Evolutionary conservation across 2,329 filamentous ascomycete species (phyloP).

Genomic region (Lasiodiplodia theobromae): DNA sequence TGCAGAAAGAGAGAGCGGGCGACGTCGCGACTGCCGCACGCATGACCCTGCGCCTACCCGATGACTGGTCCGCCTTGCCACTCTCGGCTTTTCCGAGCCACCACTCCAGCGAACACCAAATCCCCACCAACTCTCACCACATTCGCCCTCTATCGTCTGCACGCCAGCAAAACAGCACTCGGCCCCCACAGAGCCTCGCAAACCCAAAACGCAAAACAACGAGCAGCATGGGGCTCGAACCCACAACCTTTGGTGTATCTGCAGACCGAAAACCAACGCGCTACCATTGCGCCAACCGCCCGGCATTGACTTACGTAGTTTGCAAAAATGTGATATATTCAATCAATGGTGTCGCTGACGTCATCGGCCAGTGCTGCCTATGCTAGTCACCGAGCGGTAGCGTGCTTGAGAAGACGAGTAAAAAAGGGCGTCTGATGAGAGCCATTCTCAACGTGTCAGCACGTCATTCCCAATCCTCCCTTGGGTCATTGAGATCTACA

Average conservation of each 20-base stretch:
- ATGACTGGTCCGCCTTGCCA: background rate
- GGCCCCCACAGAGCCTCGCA: too few relatives aligned
- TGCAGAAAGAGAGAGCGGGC: slow-evolving; percentile 13
- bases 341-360: background rate
- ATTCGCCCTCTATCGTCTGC: background rate
- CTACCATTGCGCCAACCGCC: slow-evolving; percentile 38
- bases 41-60: background rate
- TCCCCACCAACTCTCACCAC: background rate
- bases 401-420: background rate
- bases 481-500: background rate
- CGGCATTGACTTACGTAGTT: background rate
- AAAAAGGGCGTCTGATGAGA: background rate
- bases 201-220: slow-evolving; percentile 18
- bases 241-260: slow-evolving; percentile 38
- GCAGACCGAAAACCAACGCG: slow-evolving; percentile 37
- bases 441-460: background rate
- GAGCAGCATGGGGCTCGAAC: slow-evolving; percentile 37
- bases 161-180: slow-evolving; percentile 12
- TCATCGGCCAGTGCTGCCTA: background rate
- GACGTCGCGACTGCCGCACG: background rate
- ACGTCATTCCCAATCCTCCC: background rate
- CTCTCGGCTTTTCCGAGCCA: slow-evolving; percentile 13
- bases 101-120: background rate
- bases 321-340: background rate
- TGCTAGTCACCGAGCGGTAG: background rate